Base-by-base conservation (phyloP, 306 rosid species). In the Acacia crassicarpa region DNA sequence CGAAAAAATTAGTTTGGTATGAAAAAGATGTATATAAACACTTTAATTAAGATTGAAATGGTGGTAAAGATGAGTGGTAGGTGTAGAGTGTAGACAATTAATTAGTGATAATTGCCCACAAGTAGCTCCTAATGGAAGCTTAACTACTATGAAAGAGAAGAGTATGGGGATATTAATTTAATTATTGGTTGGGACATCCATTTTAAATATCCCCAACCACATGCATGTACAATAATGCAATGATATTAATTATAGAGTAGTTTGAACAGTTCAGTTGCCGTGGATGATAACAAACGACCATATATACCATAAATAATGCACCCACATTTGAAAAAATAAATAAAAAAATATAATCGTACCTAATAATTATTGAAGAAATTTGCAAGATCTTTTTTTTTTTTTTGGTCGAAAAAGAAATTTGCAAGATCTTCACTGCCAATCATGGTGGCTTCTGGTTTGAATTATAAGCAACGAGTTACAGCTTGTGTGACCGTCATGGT, bases 161-260 rank as follows among this genome's bases (percentile, higher is more conserved):
- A 15, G 20, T 32, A 10, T 46, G 2, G 79, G 16, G 30, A 38
- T 58, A 23, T 59, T 30, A 59, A 76, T 14, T 59, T 30, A 59
- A 76, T 14, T 20, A 54, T 54, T 54, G 54, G 79, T 13, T 74
- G 48, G 35, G 46, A 33, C 43, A 65, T 63, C 75, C 23, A 81
- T 65, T 19, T 74, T 22, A 25, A 25, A 61, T 1, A 4, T 14
- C 30, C 27, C 51, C 30, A 32, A 80, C 32, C 72, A 46, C 73
- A 59, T 32, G 32, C 43, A 44, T 32, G 32, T 56, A 33, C 44
- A 19, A 46, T 58, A 27, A 67, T 67, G 22, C 48, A 44, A 25
- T 14, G 74, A 4, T 33, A 53, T 58, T 51, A 51, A 56, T 22
- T 61, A 11, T 67, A 22, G 17, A 19, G 77, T 70, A 13, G 77